Percentiles rank a stretch among this genome's conserved stretches.
Evolutionary conservation across 192 early-diverging fungal species (phyloP).

Genomic region (Ambispora gerdemannii): DNA sequence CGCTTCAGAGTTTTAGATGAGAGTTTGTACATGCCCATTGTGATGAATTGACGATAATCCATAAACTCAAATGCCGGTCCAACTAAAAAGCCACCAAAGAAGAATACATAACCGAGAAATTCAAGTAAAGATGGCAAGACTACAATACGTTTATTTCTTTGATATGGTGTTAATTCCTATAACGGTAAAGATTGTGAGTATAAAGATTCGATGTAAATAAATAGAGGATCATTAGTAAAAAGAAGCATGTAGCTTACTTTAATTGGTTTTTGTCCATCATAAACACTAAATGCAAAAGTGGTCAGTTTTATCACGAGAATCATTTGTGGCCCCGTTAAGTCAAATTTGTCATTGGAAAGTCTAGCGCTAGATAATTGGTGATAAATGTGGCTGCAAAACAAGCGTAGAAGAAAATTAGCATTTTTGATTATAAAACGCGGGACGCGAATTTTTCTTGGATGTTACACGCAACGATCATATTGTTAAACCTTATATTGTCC

Average conservation of each 20-base stretch:
- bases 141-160: constrained; percentile 58
- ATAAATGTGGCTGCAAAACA: constrained; percentile 41
- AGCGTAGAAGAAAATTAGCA: constrained; percentile 17
- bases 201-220: background rate
- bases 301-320: constrained; percentile 90
- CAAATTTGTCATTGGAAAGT: constrained; percentile 60
- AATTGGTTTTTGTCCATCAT: constrained; percentile 64
- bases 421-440: constrained; percentile 4
- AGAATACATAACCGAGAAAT: constrained; percentile 86
- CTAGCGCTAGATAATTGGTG: constrained; percentile 45
- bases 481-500: no score
- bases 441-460: background rate
- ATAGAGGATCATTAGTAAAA: background rate
- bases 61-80: constrained; percentile 82
- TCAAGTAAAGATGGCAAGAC: constrained; percentile 66
- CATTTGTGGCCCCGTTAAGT: constrained; percentile 93
- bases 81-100: constrained; percentile 80
- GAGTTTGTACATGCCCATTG: constrained; percentile 38
- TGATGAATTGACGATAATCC: constrained; percentile 54
- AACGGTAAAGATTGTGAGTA: background rate
- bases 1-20: background rate
- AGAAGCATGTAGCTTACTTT: constrained; percentile 23
- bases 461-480: no score
- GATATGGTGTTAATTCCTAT: constrained; percentile 63
- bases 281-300: constrained; percentile 79